phyloP scores from a whole-genome alignment of 2,329 filamentous ascomycete genomes.

The Amylocarpus encephaloides region DNA sequence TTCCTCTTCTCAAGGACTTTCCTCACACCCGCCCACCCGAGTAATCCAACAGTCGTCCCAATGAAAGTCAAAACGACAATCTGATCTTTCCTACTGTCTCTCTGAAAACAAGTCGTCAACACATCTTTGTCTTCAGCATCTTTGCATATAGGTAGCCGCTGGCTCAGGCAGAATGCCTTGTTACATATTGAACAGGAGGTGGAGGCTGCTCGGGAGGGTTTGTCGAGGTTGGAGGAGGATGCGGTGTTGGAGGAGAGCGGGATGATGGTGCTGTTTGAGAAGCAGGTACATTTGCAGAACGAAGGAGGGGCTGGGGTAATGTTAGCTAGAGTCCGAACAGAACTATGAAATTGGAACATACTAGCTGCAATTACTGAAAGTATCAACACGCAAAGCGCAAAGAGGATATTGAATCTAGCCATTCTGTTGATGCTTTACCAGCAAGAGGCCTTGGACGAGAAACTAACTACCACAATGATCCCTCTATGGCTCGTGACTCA shows the following conservation, averaged over 20 bases:
- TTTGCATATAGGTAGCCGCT: conserved; percentile 57
- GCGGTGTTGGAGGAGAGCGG: conserved; percentile 39
- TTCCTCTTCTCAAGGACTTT: conserved; percentile 40
- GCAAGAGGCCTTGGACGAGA: background rate
- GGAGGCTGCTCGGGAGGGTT: conserved; percentile 32
- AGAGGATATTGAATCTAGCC: conserved; percentile 17
- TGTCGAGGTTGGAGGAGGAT: conserved; percentile 12
- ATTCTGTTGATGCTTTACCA: conserved; percentile 7
- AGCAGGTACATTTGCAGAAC: conserved; percentile 67
- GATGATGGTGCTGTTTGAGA: conserved; percentile 63
- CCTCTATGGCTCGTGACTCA: no score
- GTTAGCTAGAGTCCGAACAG: conserved; percentile 19
- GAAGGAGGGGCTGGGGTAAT: conserved; percentile 47
- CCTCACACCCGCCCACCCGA: conserved; percentile 53
- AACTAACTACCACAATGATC: no score
- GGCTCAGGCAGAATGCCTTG: conserved; percentile 55
- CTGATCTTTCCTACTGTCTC: conserved; percentile 60
- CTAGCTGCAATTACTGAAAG: conserved; percentile 23
- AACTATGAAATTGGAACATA: conserved; percentile 13
- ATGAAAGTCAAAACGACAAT: conserved; percentile 62
- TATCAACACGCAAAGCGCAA: conserved; percentile 24
- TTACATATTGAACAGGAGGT: conserved; percentile 56
- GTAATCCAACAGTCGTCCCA: conserved; percentile 48
- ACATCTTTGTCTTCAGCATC: conserved; percentile 56
- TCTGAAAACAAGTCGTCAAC: conserved; percentile 58